A percentile compares a stretch with the other conserved stretches of the same genome.
Evolutionary conservation across 2,329 filamentous ascomycete species (phyloP).

Genomic region (Botrytis fabae): DNA sequence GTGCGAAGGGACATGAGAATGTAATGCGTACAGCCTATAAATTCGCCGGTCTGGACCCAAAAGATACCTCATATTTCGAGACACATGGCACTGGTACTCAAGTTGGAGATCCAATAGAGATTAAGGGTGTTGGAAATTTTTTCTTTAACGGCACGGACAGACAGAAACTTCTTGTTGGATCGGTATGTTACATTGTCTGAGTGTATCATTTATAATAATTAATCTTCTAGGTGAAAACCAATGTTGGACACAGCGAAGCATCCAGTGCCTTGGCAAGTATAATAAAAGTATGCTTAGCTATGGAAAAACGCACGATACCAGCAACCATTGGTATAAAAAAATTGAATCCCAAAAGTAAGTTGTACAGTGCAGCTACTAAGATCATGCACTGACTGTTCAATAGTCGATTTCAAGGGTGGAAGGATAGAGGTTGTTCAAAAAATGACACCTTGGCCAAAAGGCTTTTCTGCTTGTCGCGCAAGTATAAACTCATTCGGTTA

Average conservation of each 20-base stretch:
- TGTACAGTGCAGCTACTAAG: background rate
- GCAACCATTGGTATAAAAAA: constrained; percentile 12
- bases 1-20: constrained; percentile 44
- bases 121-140: background rate
- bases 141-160: constrained; percentile 7
- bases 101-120: constrained; percentile 22
- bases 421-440: constrained; percentile 9
- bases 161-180: constrained; percentile 9
- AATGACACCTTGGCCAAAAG: constrained; percentile 17
- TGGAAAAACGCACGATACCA: constrained; percentile 13
- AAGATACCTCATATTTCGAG: constrained; percentile 17
- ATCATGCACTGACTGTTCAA: background rate
- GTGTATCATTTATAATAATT: constrained; percentile 14
- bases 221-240: constrained; percentile 26
- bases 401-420: constrained; percentile 8
- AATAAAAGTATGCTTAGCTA: constrained; percentile 24
- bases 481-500: constrained; percentile 40
- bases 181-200: background rate
- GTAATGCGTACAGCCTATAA: constrained; percentile 20
- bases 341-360: constrained; percentile 13
- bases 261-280: constrained; percentile 20
- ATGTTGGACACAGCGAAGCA: constrained; percentile 23
- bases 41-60: constrained; percentile 17
- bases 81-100: constrained; percentile 22
- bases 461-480: background rate